Evolutionary conservation across 441 rosid species (phyloP).

Genomic region (Erysimum cheiri): DNA sequence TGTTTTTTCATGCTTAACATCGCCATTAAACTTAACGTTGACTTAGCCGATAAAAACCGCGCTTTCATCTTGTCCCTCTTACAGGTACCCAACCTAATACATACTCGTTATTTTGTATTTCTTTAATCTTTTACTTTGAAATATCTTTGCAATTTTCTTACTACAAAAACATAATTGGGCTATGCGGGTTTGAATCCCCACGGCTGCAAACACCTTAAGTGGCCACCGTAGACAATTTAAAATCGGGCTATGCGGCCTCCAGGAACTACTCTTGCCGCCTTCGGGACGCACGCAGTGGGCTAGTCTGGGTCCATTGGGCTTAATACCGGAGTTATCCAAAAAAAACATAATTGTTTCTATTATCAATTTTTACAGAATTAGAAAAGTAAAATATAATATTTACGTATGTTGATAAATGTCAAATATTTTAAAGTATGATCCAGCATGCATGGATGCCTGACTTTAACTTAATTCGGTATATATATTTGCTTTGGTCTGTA

Average conservation of each 20-base stretch:
- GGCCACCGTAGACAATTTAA: too few species aligned
- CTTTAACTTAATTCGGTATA: not conserved
- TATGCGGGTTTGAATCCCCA: too few species aligned
- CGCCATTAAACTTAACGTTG: constrained; percentile 24
- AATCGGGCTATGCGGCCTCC: too few species aligned
- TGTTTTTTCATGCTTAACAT: constrained; percentile 17
- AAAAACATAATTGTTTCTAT: too few species aligned
- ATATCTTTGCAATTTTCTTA: not conserved
- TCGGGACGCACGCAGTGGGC: too few species aligned
- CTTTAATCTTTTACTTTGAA: too few species aligned
- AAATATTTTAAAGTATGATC: not conserved
- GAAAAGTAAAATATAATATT: not conserved
- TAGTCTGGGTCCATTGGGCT: too few species aligned
- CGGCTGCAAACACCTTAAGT: too few species aligned
- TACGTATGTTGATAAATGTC: too few species aligned
- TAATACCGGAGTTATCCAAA: too few species aligned
- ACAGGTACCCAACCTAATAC: not conserved
- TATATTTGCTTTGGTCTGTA: not conserved
- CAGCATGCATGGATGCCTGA: not conserved
- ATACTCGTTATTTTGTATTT: too few species aligned
- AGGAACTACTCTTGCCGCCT: too few species aligned
- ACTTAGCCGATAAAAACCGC: not conserved
- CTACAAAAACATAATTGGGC: not conserved
- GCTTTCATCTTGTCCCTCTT: constrained; percentile 1
- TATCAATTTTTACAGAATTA: not conserved